Percentiles rank a stretch among this genome's conserved stretches.
These are phyloP conservation scores for Rhamnella rubrinervis DNA, from an alignment of 331 rosid genomes.

Conservation along the genomic window DNA sequence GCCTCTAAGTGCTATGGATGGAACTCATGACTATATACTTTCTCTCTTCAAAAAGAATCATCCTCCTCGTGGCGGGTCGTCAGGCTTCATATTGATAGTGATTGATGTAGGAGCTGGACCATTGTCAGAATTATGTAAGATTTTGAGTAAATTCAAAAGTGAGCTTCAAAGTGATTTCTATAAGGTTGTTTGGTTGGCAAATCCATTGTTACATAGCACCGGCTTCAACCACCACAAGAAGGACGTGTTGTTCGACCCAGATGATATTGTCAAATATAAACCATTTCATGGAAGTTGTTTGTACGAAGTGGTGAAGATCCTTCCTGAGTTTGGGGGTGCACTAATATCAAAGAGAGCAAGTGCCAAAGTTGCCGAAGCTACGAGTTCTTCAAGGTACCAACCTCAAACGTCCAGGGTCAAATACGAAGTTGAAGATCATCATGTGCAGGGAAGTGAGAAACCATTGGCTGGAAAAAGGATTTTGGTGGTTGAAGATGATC, in stretches of 20 bases:
- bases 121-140: conserved; percentile 32
- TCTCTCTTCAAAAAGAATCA: conserved; percentile 41
- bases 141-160: conserved; percentile 48
- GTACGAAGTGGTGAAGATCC: conserved; percentile 55
- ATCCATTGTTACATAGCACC: conserved; percentile 26
- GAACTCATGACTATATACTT: conserved; percentile 32
- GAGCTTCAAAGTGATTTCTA: conserved; percentile 34
- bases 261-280: conserved; percentile 52
- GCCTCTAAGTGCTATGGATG: conserved; percentile 39
- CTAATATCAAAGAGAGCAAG: conserved; percentile 19
- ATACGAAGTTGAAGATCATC: conserved; percentile 11
- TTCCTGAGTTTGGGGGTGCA: conserved; percentile 76
- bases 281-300: conserved; percentile 77
- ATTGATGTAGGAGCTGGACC: conserved; percentile 60
- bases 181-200: conserved; percentile 78
- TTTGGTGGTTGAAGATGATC: conserved; percentile 60
- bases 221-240: conserved; percentile 14
- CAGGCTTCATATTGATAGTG: conserved; percentile 47
- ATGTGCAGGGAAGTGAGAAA: conserved; percentile 27
- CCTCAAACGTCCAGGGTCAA: neutral
- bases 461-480: conserved; percentile 55
- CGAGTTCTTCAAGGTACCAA: conserved; percentile 6
- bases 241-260: conserved; percentile 29
- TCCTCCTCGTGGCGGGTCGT: conserved; percentile 30
- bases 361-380: conserved; percentile 4